These are phyloP conservation scores for Arabis alpina DNA, from an alignment of 345 rosid genomes.

Conservation along the genomic window DNA sequence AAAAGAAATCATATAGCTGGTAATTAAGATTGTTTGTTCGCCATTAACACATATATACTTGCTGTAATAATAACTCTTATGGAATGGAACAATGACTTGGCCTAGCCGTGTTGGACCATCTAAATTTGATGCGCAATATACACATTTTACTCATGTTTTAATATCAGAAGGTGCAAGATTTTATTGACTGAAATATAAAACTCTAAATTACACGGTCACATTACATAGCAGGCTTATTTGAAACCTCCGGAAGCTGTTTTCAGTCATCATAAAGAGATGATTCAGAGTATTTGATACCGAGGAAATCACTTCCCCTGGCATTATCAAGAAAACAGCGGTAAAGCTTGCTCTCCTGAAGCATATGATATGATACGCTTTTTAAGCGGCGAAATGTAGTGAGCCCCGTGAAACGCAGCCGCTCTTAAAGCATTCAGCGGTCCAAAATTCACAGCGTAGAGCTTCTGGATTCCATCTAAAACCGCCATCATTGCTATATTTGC, in stretches of 20 bases:
- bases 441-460: slow-evolving; percentile 75
- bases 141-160: background rate
- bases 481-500: slow-evolving; percentile 87
- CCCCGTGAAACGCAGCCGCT: slow-evolving; percentile 86
- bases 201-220: background rate
- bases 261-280: background rate
- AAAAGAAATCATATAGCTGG: slow-evolving; percentile 22
- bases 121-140: background rate
- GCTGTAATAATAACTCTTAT: slow-evolving; percentile 13
- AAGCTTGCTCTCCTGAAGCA: slow-evolving; percentile 77
- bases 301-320: background rate
- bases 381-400: slow-evolving; percentile 76
- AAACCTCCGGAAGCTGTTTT: background rate
- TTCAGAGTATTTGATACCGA: background rate
- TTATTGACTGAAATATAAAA: background rate
- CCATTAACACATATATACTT: slow-evolving; percentile 15
- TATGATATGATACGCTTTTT: slow-evolving; percentile 76
- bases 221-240: slow-evolving; percentile 10
- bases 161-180: background rate
- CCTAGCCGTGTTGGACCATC: background rate
- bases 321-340: slow-evolving; percentile 55
- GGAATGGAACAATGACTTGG: slow-evolving; percentile 6
- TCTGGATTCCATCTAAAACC: slow-evolving; percentile 85
- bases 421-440: slow-evolving; percentile 81
- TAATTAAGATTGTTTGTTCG: slow-evolving; percentile 20